These are phyloP conservation scores for Asterionellopsis glacialis DNA, from an alignment of 108 stramenopile species.

Conservation along the genomic window DNA sequence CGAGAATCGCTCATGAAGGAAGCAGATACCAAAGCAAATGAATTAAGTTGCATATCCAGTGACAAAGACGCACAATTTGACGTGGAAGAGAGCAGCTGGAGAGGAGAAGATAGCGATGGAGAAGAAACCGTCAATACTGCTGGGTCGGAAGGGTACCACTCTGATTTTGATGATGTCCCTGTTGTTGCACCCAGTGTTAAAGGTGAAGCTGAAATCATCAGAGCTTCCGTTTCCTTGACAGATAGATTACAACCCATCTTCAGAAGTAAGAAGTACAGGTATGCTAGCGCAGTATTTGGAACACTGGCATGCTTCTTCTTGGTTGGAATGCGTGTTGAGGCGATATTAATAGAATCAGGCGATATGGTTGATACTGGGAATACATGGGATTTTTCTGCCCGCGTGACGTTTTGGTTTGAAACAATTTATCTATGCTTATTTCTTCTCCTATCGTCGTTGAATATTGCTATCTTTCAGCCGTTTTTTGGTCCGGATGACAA, in stretches of 20 bases:
- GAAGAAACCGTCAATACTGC: not conserved
- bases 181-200: not conserved
- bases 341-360: constrained; percentile 24
- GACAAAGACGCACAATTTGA: too few species aligned
- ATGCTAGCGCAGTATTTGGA: constrained; percentile 45
- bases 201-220: too few species aligned
- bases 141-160: constrained; percentile 7
- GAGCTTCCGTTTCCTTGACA: too few species aligned
- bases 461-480: constrained; percentile 6
- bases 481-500: constrained; percentile 12
- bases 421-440: constrained; percentile 30
- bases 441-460: constrained; percentile 19
- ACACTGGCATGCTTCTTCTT: constrained; percentile 49
- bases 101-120: not conserved
- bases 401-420: constrained; percentile 54
- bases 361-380: constrained; percentile 10
- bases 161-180: constrained; percentile 17
- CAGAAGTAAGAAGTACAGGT: constrained; percentile 17
- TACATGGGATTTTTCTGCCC: constrained; percentile 23
- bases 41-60: too few species aligned
- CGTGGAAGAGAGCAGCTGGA: too few species aligned
- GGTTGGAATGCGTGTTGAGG: constrained; percentile 44
- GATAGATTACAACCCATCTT: constrained; percentile 5
- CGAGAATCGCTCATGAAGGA: too few species aligned
- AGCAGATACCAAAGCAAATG: too few species aligned